These are phyloP conservation scores for Uromyces viciae-fabae DNA, from an alignment of 1,284 basidiomycete genomes.

Conservation along the genomic window DNA sequence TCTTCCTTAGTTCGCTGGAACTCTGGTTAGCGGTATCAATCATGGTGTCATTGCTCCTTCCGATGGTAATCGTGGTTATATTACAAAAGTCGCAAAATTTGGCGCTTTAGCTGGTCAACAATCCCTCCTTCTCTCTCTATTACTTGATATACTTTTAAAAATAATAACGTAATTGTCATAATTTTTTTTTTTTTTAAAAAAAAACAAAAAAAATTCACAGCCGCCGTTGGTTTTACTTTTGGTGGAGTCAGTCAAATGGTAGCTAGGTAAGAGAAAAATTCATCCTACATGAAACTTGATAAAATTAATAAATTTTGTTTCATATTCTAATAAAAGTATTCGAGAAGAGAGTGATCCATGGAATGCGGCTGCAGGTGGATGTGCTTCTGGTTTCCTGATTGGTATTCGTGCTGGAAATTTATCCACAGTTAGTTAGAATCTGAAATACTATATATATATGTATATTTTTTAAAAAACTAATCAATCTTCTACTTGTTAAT, in stretches of 20 bases:
- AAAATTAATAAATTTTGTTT: not conserved
- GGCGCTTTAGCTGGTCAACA: slow-evolving; percentile 34
- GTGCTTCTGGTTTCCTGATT: slow-evolving; percentile 44
- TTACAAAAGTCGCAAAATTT: slow-evolving; percentile 18
- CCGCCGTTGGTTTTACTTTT: slow-evolving; percentile 40
- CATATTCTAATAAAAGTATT: not conserved
- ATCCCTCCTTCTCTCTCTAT: not conserved
- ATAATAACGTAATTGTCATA: not conserved
- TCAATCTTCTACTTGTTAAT: not conserved
- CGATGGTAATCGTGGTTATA: slow-evolving; percentile 39
- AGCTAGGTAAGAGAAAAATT: slow-evolving; percentile 13
- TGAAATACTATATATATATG: not conserved
- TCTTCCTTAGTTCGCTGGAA: slow-evolving; percentile 23
- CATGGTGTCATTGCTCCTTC: slow-evolving; percentile 41
- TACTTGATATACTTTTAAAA: not conserved
- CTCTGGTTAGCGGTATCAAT: slow-evolving; percentile 32
- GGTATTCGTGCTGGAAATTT: slow-evolving; percentile 39
- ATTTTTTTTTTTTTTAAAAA: not conserved
- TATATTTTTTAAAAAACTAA: not conserved
- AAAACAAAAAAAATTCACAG: not conserved
- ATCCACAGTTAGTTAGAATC: slow-evolving; percentile 21
- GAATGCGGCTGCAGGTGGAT: slow-evolving; percentile 41
- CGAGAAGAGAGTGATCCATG: slow-evolving; percentile 41
- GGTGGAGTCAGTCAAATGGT: slow-evolving; percentile 22
- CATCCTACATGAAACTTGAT: not conserved